A percentile compares a stretch with the other conserved stretches of the same genome.
These are phyloP conservation scores for Solanum lignicaule DNA, from an alignment of 257 asterid genomes.

Conservation along the genomic window DNA sequence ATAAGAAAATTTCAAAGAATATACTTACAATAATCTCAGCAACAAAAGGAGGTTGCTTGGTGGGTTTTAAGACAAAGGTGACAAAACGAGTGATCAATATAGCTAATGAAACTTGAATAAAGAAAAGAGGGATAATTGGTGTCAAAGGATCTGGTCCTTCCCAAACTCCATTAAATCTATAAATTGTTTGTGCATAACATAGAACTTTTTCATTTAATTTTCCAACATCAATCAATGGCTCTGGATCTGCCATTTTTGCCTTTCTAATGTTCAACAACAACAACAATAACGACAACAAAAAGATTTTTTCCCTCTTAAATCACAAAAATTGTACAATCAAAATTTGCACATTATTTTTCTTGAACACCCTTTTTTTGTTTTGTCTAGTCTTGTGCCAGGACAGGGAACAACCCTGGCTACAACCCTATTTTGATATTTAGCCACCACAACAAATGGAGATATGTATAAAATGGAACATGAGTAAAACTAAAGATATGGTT, in stretches of 20 bases:
- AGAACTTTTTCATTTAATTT: constrained; percentile 31
- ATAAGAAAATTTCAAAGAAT: neutral
- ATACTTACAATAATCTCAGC: constrained; percentile 65
- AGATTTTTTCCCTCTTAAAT: neutral
- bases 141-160: constrained; percentile 84
- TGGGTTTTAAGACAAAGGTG: constrained; percentile 38
- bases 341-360: neutral
- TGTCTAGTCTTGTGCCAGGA: neutral
- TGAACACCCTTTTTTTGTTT: neutral
- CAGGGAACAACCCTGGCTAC: constrained; percentile 1
- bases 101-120: constrained; percentile 56
- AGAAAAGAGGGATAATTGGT: constrained; percentile 85
- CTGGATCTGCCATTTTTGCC: neutral
- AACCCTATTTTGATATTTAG: neutral
- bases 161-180: constrained; percentile 88
- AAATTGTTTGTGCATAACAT: constrained; percentile 68
- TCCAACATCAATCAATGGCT: constrained; percentile 6
- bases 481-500: neutral
- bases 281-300: neutral
- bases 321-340: neutral
- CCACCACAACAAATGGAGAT: neutral
- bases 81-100: constrained; percentile 41
- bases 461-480: neutral
- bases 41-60: constrained; percentile 65
- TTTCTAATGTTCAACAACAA: neutral